phyloP scores from a whole-genome alignment of 305 asterid genomes.

The Solanum hybrid region DNA sequence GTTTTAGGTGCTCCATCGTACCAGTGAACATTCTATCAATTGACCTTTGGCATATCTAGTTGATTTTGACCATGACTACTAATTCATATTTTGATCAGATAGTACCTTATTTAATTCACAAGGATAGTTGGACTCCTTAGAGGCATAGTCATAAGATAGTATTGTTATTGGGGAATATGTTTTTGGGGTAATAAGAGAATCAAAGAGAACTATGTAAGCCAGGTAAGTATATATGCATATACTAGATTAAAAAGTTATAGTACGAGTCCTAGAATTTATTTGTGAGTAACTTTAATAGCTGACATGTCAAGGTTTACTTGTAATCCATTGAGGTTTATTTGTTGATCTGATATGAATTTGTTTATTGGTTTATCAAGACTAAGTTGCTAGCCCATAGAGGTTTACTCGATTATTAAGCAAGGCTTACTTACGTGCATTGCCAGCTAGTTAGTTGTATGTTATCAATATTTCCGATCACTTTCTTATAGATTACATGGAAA shows the following conservation, averaged over 20 bases:
- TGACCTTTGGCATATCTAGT: background rate
- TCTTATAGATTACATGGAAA: background rate
- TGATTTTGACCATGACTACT: background rate
- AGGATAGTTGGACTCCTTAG: background rate
- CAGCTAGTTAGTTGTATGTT: background rate
- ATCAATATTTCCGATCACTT: background rate
- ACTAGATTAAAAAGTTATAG: background rate
- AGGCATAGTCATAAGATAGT: background rate
- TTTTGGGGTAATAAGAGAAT: background rate
- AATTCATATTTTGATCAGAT: background rate
- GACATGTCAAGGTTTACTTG: background rate
- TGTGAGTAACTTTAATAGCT: background rate
- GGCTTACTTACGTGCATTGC: background rate
- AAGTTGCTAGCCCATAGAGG: background rate
- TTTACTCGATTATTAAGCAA: background rate
- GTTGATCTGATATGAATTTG: background rate
- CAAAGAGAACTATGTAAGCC: background rate
- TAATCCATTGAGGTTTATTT: background rate
- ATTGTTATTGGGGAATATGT: background rate
- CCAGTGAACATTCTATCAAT: background rate
- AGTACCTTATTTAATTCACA: background rate
- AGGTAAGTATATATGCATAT: background rate
- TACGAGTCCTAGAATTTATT: background rate
- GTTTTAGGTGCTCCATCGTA: background rate
- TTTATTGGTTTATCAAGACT: background rate